Base-by-base conservation (phyloP, 805 yeast genomes). In the Candida ipomoeae region DNA sequence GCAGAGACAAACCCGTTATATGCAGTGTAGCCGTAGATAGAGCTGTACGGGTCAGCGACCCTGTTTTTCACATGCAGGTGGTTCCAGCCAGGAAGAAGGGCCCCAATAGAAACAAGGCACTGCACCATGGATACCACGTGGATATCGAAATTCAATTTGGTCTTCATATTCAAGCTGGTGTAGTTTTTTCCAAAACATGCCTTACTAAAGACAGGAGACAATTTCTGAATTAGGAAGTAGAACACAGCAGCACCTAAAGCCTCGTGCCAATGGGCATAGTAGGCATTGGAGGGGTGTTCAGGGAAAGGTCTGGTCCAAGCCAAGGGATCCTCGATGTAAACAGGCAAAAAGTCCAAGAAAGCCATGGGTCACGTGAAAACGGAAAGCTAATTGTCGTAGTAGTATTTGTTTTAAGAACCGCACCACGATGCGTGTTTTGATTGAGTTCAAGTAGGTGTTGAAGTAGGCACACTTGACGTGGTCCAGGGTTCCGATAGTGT, bases 101-200 rank as follows among this genome's bases (percentile, higher is more conserved):
- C 62, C 7, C 64, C 63, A 23, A 89, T 68, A 10, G 96, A 83
- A 6, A 87, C 54, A 1, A 88, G 42, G 45, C 94, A 82, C 66
- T 94, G 97, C 17, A 90, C 80, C 81, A 87, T 83, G 2, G 97
- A 85, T 3, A 89, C 96, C 11, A 87, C 77, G 66, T 94, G 98
- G 59, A 91, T 87, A 66, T 94, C 96, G 64, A 89, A 94, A 65
- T 92, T 89, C 55, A 83, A 59, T 63, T 76, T 79, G 38, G 77
- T 73, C 58, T 80, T 80, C 21, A 61, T 55, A 40, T 64, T 56
- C 41, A 81, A 67, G 3, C 65, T 58, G 5, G 78, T 76, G 68
- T 90, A 90, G 51, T 73, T 64, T 18, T 68, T 63, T 3, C 87
- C 84, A 55, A 85, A 78, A 23, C 81, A 35, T 15, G 54, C 34